Base-by-base conservation (phyloP, 2,329 filamentous ascomycete genomes). In the Botrytis pseudocinerea region DNA sequence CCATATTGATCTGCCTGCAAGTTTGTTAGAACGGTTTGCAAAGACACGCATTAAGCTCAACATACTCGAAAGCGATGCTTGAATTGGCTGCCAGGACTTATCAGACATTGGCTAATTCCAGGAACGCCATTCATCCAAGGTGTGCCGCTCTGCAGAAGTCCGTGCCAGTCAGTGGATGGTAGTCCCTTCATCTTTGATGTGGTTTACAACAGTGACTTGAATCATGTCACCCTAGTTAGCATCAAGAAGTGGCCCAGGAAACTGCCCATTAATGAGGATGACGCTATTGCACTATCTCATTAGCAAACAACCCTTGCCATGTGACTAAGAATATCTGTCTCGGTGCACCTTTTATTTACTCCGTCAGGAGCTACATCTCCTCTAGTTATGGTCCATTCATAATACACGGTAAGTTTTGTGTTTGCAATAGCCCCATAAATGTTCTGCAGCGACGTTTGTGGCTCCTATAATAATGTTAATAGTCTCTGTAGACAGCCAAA, bases 101-200 rank as follows among this genome's bases (percentile, higher is more conserved):
- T 90, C 0, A 87, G 85, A 75, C 90, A 92, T 78, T 93, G 48
- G 86, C 87, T 10, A 91, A 80, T 75, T 2, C 87, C 90, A 0
- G 88, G 85, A 1, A 91, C 87, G 0, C 92, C 92, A 78, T 95
- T 93, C 90, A 93, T 93, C 72, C 86, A 86, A 74, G 89, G 93
- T 0, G 91, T 92, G 16, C 91, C 91, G 76, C 92, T 92, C 79
- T 94, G 92, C 78, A 89, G 93, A 75, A 95, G 85, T 25, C 93
- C 92, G 76, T 95, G 92, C 80, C 92, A 95, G 79, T 95, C 92
- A 95, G 79, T 95, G 92, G 6, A 95, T 84, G 10, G 89, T 87
- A 0, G 92, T 80, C 16, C 78, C 87, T 59, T 59, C 57, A 76
- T 93, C 92, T 22, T 84, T 83, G 0, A 91, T 88, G n/a, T 87